Evolutionary conservation across 164 flowering plant genomes (phyloP).

Genomic region (Liriodendron chinense): DNA sequence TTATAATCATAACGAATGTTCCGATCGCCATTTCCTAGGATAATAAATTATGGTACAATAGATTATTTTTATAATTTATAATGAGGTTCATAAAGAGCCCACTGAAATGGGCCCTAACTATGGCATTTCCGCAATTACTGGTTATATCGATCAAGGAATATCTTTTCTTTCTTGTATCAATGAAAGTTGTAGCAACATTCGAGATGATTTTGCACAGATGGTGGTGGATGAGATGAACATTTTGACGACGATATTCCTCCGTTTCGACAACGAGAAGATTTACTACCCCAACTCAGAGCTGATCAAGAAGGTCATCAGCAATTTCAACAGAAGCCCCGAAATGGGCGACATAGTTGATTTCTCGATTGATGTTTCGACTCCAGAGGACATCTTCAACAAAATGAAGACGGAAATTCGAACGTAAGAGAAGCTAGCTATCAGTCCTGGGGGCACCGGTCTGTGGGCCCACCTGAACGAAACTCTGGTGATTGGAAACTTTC

Average conservation of each 20-base stretch:
- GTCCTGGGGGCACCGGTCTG: too few species aligned
- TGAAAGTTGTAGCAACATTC: too few species aligned
- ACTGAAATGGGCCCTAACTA: neutral
- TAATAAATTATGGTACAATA: neutral
- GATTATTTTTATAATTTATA: too few species aligned
- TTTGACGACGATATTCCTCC: slow-evolving; percentile 49
- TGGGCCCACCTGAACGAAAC: too few species aligned
- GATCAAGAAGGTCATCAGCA: slow-evolving; percentile 28
- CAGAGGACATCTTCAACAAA: neutral
- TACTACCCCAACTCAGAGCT: slow-evolving; percentile 28
- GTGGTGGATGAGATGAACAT: slow-evolving; percentile 69
- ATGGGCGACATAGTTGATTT: slow-evolving; percentile 29
- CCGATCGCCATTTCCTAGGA: neutral
- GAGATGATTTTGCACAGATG: slow-evolving; percentile 32
- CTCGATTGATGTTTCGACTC: slow-evolving; percentile 25
- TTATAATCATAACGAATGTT: too few species aligned
- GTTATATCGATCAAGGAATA: too few species aligned
- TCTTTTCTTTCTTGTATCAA: too few species aligned
- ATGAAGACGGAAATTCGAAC: too few species aligned
- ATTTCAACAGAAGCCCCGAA: slow-evolving; percentile 34
- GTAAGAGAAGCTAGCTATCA: neutral
- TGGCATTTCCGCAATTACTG: neutral
- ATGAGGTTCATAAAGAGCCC: too few species aligned
- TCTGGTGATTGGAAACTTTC: too few species aligned
- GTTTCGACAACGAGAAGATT: slow-evolving; percentile 27